These are phyloP conservation scores for Hemileia vastatrix DNA, from an alignment of 1,284 basidiomycete genomes.

Conservation along the genomic window DNA sequence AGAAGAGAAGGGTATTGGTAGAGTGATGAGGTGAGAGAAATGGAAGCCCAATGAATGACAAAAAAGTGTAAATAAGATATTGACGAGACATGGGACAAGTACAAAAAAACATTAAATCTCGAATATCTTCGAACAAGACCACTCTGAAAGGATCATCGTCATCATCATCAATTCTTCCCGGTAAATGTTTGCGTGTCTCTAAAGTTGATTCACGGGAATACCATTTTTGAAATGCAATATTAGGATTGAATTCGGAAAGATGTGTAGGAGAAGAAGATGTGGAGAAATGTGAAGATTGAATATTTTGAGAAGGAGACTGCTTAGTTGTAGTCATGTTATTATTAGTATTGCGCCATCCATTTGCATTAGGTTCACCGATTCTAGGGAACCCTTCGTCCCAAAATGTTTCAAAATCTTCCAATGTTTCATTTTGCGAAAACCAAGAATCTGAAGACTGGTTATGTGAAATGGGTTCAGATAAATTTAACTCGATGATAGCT, in stretches of 20 bases:
- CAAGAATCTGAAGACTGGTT: conserved; percentile 12
- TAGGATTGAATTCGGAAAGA: no score
- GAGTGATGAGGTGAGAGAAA: conserved; percentile 46
- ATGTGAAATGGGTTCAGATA: background rate
- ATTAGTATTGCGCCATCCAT: conserved; percentile 45
- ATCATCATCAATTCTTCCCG: conserved; percentile 37
- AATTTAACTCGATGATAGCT: conserved; percentile 47
- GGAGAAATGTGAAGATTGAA: no score
- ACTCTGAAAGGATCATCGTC: conserved; percentile 66
- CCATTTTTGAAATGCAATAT: no score
- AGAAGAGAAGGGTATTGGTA: conserved; percentile 42
- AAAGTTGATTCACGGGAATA: no score
- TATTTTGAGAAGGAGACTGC: no score
- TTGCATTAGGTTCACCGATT: conserved; percentile 47
- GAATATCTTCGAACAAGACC: conserved; percentile 70
- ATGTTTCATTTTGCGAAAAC: conserved; percentile 29
- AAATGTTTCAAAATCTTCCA: conserved; percentile 47
- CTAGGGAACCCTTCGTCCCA: conserved; percentile 50
- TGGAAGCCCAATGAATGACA: conserved; percentile 64
- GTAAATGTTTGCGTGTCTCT: background rate
- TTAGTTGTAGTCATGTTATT: conserved; percentile 19
- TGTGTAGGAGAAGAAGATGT: background rate
- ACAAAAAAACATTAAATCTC: conserved; percentile 58
- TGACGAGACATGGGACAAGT: conserved; percentile 52
- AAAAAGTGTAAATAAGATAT: conserved; percentile 63